A percentile compares a stretch with the other conserved stretches of the same genome.
Conservation (phyloP, 1,284 basidiomycete species). For the Sporisorium reilianum region DNA sequence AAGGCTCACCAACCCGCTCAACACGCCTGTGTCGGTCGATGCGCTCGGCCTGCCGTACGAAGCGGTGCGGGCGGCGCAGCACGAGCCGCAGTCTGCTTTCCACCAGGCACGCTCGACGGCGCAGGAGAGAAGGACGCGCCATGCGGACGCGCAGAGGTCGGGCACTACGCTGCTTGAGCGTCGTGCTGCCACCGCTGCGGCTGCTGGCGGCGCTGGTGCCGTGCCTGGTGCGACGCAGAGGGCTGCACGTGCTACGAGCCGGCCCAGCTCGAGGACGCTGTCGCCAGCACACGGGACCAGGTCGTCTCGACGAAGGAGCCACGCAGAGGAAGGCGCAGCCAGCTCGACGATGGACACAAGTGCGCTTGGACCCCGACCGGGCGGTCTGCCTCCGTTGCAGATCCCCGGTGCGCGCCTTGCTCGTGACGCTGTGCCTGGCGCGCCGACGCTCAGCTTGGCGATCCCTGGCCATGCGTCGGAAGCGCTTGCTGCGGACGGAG, state of each 20-base stretch:
- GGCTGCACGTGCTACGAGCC: constrained; percentile 14
- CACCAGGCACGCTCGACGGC: constrained; percentile 7
- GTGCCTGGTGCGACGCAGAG: not conserved
- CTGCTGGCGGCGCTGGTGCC: constrained; percentile 8
- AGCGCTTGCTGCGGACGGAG: not conserved
- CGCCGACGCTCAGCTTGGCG: constrained; percentile 1
- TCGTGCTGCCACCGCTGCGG: constrained; percentile 25
- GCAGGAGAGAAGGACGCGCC: constrained; percentile 6
- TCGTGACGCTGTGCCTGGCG: constrained; percentile 8
- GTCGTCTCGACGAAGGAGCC: constrained; percentile 33
- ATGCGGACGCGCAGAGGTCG: constrained; percentile 10
- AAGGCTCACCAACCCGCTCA: constrained; percentile 40
- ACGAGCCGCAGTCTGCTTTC: constrained; percentile 8
- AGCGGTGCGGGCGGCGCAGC: not conserved
- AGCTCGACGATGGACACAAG: constrained; percentile 5
- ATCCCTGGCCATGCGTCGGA: constrained; percentile 5
- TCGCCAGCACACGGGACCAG: constrained; percentile 34
- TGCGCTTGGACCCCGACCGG: constrained; percentile 22
- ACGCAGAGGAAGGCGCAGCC: constrained; percentile 12
- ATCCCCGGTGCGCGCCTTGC: constrained; percentile 21
- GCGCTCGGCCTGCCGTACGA: constrained; percentile 4
- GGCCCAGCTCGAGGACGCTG: constrained; percentile 25
- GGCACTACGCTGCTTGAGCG: constrained; percentile 27
- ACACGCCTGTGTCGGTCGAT: constrained; percentile 24
- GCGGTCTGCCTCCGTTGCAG: constrained; percentile 23